These are phyloP conservation scores for Polyplosphaeria fusca DNA, from an alignment of 495 filamentous ascomycete genomes.

Conservation along the genomic window DNA sequence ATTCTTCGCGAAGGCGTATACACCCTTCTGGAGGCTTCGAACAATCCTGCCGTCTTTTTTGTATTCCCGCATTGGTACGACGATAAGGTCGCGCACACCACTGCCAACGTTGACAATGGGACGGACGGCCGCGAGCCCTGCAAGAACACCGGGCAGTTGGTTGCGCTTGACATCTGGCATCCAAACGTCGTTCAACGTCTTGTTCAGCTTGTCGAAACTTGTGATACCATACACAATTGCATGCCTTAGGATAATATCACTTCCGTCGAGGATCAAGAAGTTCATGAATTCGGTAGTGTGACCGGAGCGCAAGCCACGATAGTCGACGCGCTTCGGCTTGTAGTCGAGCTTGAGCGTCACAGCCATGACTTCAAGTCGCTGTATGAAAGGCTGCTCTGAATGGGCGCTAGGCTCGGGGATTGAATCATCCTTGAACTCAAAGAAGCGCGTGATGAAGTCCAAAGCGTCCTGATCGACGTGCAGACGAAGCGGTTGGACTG, in stretches of 20 bases:
- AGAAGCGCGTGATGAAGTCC: constrained; percentile 95
- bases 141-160: constrained; percentile 84
- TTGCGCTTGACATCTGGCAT: constrained; percentile 88
- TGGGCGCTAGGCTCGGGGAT: constrained; percentile 47
- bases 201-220: constrained; percentile 82
- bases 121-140: constrained; percentile 84
- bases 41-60: constrained; percentile 89
- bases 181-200: constrained; percentile 93
- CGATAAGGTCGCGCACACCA: constrained; percentile 79
- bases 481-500: constrained; percentile 78
- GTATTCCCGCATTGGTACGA: constrained; percentile 89
- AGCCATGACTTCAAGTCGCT: constrained; percentile 81
- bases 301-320: constrained; percentile 90
- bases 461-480: constrained; percentile 98
- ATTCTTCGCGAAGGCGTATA: constrained; percentile 81
- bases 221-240: constrained; percentile 88
- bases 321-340: constrained; percentile 96
- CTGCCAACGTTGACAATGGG: constrained; percentile 85
- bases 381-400: constrained; percentile 80
- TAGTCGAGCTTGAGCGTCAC: constrained; percentile 87
- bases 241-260: constrained; percentile 81
- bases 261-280: constrained; percentile 86
- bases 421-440: constrained; percentile 89
- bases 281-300: constrained; percentile 99
- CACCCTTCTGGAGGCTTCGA: constrained; percentile 86